phyloP scores from a whole-genome alignment of 1,284 basidiomycete species.

The Tilletiopsis washingtonensis region DNA sequence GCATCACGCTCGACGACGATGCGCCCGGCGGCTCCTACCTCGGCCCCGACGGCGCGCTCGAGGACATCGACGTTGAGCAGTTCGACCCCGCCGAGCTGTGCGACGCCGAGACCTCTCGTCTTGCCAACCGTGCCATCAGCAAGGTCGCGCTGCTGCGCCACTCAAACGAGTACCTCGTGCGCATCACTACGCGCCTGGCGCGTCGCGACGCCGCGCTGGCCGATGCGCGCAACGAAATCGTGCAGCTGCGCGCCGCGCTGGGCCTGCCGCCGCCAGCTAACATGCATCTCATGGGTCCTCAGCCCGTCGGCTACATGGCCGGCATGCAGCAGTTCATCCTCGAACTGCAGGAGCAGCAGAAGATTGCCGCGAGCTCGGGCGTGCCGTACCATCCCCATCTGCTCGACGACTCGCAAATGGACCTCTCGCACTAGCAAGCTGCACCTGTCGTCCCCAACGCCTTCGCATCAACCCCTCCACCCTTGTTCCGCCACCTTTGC shows the following conservation, averaged over 20 bases:
- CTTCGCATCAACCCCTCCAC: no score
- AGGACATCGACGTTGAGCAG: constrained; percentile 35
- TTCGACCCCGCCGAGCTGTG: constrained; percentile 23
- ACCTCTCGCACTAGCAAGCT: no score
- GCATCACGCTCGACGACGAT: constrained; percentile 41
- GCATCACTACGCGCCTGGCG: constrained; percentile 68
- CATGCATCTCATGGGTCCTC: not conserved
- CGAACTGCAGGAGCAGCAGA: no score
- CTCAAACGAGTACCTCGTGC: constrained; percentile 75
- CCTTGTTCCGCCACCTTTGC: no score
- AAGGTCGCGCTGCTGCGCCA: constrained; percentile 86
- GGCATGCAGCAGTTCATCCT: no score
- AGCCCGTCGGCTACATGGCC: constrained; percentile 6
- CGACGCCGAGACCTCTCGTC: constrained; percentile 18
- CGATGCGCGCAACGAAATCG: constrained; percentile 62
- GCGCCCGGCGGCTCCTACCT: constrained; percentile 40
- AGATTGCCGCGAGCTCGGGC: no score
- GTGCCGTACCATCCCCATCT: no score
- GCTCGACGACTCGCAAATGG: no score
- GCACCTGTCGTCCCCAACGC: no score
- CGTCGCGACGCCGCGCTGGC: constrained; percentile 74
- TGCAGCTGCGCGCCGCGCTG: constrained; percentile 54
- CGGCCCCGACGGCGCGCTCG: constrained; percentile 34
- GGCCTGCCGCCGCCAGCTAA: constrained; percentile 13
- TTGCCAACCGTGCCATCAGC: constrained; percentile 66